phyloP scores from a whole-genome alignment of 306 rosid genomes.

The Cucumis hystrix region DNA sequence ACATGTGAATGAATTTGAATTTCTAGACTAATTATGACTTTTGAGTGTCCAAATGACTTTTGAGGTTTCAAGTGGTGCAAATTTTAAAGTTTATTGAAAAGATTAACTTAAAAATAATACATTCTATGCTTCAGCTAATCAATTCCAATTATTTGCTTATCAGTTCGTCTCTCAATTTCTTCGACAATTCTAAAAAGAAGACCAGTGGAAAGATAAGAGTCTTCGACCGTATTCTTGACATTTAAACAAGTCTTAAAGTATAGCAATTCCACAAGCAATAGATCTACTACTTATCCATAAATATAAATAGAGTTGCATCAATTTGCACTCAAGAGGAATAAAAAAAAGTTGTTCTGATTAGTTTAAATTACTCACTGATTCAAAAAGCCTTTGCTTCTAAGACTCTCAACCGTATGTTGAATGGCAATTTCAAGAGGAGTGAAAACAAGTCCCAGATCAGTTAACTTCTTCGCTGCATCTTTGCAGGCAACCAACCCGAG shows the following conservation, averaged over 20 bases:
- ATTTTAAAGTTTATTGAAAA: no score
- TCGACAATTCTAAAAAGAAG: neutral
- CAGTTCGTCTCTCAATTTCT: no score
- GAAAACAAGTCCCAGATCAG: slow-evolving; percentile 55
- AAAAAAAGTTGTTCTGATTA: neutral
- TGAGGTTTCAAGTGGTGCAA: no score
- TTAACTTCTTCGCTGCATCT: slow-evolving; percentile 63
- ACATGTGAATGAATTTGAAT: no score
- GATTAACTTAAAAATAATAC: no score
- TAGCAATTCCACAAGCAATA: neutral
- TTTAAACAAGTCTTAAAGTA: neutral
- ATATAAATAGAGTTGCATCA: neutral
- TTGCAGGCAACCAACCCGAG: slow-evolving; percentile 47
- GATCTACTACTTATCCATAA: neutral
- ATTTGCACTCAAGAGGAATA: neutral
- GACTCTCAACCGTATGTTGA: slow-evolving; percentile 52
- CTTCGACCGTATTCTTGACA: neutral
- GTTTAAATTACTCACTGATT: neutral
- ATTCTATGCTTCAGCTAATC: no score
- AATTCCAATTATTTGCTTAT: no score
- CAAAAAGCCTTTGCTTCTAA: slow-evolving; percentile 49
- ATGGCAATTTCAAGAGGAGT: slow-evolving; percentile 65
- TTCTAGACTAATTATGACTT: no score
- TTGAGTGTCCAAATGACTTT: no score
- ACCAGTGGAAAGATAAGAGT: neutral